A percentile compares a stretch with the other conserved stretches of the same genome.
Evolutionary conservation across 169 alveolate genomes (phyloP).

Genomic region (Plasmodium chabaudi): DNA sequence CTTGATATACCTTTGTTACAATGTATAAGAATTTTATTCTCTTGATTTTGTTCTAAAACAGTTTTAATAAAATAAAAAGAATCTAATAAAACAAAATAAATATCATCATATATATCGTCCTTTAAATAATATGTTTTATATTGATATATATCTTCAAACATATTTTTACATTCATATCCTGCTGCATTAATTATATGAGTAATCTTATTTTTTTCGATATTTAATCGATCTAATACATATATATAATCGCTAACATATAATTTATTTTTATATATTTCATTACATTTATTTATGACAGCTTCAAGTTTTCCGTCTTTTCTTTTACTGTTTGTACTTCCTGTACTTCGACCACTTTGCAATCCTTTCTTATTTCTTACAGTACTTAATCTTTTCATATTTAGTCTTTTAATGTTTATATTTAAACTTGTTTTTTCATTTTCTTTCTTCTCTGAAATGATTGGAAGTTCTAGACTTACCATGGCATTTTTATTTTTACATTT

Average conservation of each 20-base stretch:
- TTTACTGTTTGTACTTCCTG: not conserved
- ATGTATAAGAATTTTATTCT: slow-evolving; percentile 76
- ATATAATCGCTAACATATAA: slow-evolving; percentile 76
- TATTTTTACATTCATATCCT: slow-evolving; percentile 76
- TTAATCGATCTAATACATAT: slow-evolving; percentile 31
- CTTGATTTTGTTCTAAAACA: slow-evolving; percentile 31
- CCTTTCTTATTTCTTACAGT: not conserved
- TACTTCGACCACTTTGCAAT: not conserved
- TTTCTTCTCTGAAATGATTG: not conserved
- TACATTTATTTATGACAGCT: slow-evolving; percentile 51
- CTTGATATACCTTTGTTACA: slow-evolving; percentile 81
- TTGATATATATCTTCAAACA: slow-evolving; percentile 4
- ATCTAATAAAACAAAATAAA: slow-evolving; percentile 73
- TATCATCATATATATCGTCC: slow-evolving; percentile 75
- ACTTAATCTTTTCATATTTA: too few relatives aligned
- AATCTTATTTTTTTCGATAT: slow-evolving; percentile 31
- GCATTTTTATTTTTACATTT: too few relatives aligned
- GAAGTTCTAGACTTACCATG: too few relatives aligned
- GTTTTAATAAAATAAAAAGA: slow-evolving; percentile 58
- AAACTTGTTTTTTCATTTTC: not conserved
- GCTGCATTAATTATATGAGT: slow-evolving; percentile 76
- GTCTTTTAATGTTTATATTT: too few relatives aligned
- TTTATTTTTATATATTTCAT: slow-evolving; percentile 51
- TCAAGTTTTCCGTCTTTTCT: not conserved
- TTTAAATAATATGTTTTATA: slow-evolving; percentile 75